phyloP scores from a whole-genome alignment of 306 rosid species.

The Cucumis sativus region DNA sequence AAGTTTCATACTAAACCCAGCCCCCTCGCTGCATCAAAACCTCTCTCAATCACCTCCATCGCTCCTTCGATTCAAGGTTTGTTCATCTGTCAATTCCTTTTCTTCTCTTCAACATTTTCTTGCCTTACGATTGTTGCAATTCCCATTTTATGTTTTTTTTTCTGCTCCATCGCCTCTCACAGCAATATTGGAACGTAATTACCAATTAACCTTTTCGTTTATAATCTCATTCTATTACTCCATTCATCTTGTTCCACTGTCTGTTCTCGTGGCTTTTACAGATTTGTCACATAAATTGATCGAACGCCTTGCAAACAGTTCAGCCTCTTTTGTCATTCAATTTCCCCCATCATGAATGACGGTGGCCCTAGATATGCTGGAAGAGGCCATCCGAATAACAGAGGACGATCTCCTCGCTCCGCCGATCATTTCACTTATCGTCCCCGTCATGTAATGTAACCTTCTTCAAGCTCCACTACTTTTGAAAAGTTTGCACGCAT shows the following conservation, averaged over 20 bases:
- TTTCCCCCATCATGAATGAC: background rate
- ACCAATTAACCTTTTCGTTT: too few species aligned
- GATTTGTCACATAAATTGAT: background rate
- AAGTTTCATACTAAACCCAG: background rate
- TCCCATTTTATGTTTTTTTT: too few species aligned
- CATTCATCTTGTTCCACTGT: too few species aligned
- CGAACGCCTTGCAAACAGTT: background rate
- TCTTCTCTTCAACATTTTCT: background rate
- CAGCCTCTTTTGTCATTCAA: background rate
- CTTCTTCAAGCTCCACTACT: background rate
- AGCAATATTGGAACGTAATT: too few species aligned
- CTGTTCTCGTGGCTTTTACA: too few species aligned
- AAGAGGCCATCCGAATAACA: background rate
- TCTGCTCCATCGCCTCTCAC: too few species aligned
- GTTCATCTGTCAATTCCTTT: background rate
- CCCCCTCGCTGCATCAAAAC: background rate
- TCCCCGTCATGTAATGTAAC: conserved; percentile 1
- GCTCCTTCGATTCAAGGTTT: background rate
- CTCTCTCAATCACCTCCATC: background rate
- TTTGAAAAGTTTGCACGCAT: background rate
- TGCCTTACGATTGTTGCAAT: background rate
- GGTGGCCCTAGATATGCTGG: background rate
- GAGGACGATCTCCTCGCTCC: background rate
- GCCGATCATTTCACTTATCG: background rate
- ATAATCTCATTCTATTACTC: too few species aligned